Evolutionary conservation across 1,284 basidiomycete genomes (phyloP).

Genomic region (Cutaneotrichosporon sp.): DNA sequence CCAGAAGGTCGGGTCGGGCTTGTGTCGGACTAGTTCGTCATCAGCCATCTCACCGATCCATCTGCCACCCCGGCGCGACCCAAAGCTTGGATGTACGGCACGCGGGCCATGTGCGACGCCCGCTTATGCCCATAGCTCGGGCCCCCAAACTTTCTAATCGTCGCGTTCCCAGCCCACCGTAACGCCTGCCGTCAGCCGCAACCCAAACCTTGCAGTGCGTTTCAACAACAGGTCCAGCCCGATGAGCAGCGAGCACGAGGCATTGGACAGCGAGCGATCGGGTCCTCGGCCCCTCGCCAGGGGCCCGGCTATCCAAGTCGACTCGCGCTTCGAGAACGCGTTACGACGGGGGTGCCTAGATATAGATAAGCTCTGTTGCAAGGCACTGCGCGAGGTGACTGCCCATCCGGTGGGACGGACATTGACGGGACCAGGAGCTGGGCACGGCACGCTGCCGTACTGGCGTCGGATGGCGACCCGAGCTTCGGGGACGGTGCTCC

Average conservation of each 20-base stretch:
- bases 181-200: neutral
- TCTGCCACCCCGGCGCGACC: neutral
- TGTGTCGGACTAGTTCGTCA: neutral
- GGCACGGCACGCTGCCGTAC: neutral
- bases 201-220: neutral
- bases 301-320: too few relatives aligned
- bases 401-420: neutral
- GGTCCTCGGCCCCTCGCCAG: too few relatives aligned
- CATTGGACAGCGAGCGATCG: neutral
- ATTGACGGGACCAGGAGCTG: neutral
- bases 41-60: neutral
- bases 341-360: neutral
- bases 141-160: neutral
- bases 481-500: neutral
- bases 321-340: neutral
- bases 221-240: neutral
- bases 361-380: slow-evolving; percentile 2
- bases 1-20: too few relatives aligned
- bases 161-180: neutral
- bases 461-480: neutral
- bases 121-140: neutral
- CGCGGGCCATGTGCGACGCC: neutral
- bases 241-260: neutral
- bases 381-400: neutral
- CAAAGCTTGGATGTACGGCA: neutral